These are phyloP conservation scores for Talaromyces verruculosus DNA, from an alignment of 2,329 filamentous ascomycete species.

Conservation along the genomic window DNA sequence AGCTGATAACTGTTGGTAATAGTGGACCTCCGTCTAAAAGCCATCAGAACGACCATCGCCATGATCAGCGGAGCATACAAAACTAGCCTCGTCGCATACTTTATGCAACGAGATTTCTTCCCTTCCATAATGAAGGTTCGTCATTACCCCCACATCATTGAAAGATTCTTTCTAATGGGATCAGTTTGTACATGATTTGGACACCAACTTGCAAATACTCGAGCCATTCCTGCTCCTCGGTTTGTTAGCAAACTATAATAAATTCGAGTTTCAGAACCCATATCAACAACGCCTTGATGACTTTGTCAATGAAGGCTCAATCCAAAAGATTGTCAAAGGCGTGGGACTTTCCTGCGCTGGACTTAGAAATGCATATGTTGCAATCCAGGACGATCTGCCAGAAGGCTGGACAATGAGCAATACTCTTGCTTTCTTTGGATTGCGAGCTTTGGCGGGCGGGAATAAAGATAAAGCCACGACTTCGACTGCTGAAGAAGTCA, in stretches of 20 bases:
- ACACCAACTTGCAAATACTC: constrained; percentile 62
- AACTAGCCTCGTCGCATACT: constrained; percentile 89
- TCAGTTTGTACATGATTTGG: constrained; percentile 80
- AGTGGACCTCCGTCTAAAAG: constrained; percentile 76
- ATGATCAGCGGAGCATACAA: constrained; percentile 93
- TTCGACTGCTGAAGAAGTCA: constrained; percentile 75
- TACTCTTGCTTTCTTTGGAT: constrained; percentile 79
- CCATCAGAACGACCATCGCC: constrained; percentile 76
- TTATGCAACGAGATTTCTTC: constrained; percentile 91
- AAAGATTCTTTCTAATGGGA: constrained; percentile 20
- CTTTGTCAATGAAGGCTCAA: constrained; percentile 88
- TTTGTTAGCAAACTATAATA: constrained; percentile 95
- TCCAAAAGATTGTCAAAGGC: constrained; percentile 75
- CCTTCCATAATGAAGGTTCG: constrained; percentile 88
- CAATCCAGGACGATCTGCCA: constrained; percentile 84
- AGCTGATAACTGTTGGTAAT: background rate
- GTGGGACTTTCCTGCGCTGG: constrained; percentile 70
- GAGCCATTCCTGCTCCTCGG: constrained; percentile 81
- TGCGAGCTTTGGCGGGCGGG: constrained; percentile 71
- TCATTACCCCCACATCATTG: background rate
- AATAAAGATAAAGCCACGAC: constrained; percentile 60
- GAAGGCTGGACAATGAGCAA: constrained; percentile 83
- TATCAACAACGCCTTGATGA: constrained; percentile 90
- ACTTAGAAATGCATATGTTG: constrained; percentile 73
- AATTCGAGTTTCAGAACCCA: constrained; percentile 97